Conservation (phyloP, 768 basidiomycete species). For the Pleurotus djamor region DNA sequence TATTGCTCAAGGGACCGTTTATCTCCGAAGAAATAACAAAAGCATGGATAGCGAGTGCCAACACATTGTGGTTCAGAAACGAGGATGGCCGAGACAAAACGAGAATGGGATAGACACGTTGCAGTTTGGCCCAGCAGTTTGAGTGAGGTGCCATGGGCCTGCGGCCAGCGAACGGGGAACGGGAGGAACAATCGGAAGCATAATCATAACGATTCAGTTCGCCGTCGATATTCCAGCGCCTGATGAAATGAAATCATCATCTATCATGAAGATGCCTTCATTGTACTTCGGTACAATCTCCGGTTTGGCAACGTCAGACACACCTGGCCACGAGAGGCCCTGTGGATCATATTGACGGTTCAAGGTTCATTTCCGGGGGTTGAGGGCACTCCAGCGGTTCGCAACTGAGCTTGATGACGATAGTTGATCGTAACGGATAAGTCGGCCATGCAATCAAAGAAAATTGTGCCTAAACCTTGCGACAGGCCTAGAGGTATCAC, state of each 20-base stretch:
- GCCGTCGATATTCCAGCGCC: slow-evolving; percentile 6
- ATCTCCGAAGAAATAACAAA: slow-evolving; percentile 2
- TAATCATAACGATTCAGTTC: slow-evolving; percentile 2
- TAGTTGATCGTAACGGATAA: slow-evolving; percentile 1
- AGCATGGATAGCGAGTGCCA: neutral
- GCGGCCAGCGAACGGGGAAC: neutral
- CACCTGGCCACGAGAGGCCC: neutral
- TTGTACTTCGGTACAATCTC: slow-evolving; percentile 1
- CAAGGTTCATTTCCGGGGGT: slow-evolving; percentile 1
- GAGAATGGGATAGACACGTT: neutral
- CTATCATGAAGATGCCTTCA: slow-evolving; percentile 2
- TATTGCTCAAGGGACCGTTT: neutral
- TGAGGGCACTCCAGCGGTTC: neutral
- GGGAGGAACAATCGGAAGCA: neutral
- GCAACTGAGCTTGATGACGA: neutral
- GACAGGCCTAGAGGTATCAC: neutral
- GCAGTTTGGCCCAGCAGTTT: neutral
- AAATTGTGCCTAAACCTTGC: neutral
- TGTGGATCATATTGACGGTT: neutral
- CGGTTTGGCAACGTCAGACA: neutral
- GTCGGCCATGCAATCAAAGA: neutral
- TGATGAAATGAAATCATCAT: slow-evolving; percentile 2
- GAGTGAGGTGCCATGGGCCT: neutral
- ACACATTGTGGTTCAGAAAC: neutral
- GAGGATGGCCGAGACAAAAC: neutral